Conservation (phyloP, 352 stramenopile genomes). For the Aphanomyces euteiches region DNA sequence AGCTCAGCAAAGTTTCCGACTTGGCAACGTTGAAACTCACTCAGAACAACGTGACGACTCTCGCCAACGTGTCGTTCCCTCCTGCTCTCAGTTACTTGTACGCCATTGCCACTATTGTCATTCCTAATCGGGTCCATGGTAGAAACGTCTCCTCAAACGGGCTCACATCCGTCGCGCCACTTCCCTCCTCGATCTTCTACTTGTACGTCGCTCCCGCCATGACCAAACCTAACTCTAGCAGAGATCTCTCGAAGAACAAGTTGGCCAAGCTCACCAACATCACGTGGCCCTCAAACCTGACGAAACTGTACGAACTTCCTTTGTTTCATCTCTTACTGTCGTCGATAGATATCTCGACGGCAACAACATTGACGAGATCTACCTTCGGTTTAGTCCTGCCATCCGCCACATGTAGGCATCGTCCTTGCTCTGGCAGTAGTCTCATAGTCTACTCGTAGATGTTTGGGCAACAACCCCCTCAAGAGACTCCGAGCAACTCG, state of each 20-base stretch:
- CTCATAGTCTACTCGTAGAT: background rate
- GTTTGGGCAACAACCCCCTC: conserved; percentile 2
- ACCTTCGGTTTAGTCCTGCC: background rate
- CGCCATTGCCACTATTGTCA: no score
- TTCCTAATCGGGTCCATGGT: no score
- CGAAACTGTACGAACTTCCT: background rate
- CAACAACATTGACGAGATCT: background rate
- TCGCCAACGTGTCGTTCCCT: background rate
- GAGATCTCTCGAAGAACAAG: conserved; percentile 13
- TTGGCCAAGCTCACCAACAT: background rate
- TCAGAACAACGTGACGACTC: conserved; percentile 3
- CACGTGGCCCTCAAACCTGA: background rate
- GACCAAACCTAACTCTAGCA: background rate
- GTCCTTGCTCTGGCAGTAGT: background rate
- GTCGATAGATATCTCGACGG: background rate
- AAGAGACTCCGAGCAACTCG: background rate
- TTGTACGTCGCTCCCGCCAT: no score
- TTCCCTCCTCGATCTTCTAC: no score
- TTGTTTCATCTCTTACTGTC: background rate
- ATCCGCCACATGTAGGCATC: background rate
- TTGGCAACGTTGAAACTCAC: conserved; percentile 1
- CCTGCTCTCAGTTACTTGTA: background rate
- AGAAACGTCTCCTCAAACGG: no score
- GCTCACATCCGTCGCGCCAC: no score
- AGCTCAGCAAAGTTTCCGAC: background rate